Conservation (phyloP, 345 rosid species). For the Linum usitatissimum region DNA sequence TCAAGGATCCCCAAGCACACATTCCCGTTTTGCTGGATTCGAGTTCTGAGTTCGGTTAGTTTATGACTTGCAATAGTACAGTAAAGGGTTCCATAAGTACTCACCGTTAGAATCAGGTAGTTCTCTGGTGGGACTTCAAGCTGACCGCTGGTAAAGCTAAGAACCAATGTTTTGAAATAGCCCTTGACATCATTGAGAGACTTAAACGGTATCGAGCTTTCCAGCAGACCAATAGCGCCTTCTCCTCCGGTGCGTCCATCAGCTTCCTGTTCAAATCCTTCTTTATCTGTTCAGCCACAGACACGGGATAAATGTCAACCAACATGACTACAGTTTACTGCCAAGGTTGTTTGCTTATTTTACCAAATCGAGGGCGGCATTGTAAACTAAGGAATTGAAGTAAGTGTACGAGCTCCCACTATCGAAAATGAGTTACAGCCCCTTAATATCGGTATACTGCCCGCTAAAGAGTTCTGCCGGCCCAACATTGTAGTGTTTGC, state of each 20-base stretch:
- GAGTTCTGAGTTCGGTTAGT: not conserved
- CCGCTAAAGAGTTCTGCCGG: slow-evolving; percentile 59
- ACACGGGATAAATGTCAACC: no score
- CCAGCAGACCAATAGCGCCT: slow-evolving; percentile 76
- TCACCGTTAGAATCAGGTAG: slow-evolving; percentile 68
- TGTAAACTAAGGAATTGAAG: slow-evolving; percentile 43
- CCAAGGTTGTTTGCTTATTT: no score
- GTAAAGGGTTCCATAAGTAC: slow-evolving; percentile 7
- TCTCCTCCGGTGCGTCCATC: slow-evolving; percentile 39
- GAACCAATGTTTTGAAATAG: slow-evolving; percentile 46
- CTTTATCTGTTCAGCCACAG: no score
- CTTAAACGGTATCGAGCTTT: slow-evolving; percentile 45
- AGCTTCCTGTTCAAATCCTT: slow-evolving; percentile 39
- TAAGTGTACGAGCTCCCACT: slow-evolving; percentile 93
- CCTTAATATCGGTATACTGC: slow-evolving; percentile 46
- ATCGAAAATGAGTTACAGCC: slow-evolving; percentile 53
- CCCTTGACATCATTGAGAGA: slow-evolving; percentile 35
- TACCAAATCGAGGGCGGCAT: slow-evolving; percentile 43
- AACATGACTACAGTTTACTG: no score
- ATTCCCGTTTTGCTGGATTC: slow-evolving; percentile 13
- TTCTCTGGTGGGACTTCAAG: slow-evolving; percentile 55
- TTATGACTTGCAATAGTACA: not conserved
- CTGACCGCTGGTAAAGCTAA: slow-evolving; percentile 45
- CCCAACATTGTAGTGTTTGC: slow-evolving; percentile 54
- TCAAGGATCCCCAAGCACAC: slow-evolving; percentile 24